Conservation (phyloP, 2,329 filamentous ascomycete species). For the Epichloe bromicola region DNA sequence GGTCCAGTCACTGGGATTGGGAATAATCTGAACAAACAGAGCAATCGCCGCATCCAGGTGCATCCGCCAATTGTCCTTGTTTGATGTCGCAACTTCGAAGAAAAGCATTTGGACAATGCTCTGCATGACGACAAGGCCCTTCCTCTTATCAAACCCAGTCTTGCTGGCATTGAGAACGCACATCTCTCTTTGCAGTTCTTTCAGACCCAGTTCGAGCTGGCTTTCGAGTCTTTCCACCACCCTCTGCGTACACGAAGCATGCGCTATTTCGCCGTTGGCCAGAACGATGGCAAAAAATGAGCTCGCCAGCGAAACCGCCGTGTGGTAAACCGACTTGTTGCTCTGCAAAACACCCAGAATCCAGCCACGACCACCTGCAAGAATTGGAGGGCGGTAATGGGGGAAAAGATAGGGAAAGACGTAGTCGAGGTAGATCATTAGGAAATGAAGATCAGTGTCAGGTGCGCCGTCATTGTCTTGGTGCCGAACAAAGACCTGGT, state of each 20-base stretch:
- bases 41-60: slow-evolving; percentile 37
- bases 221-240: slow-evolving; percentile 27
- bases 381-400: slow-evolving; percentile 43
- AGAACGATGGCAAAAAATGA: slow-evolving; percentile 40
- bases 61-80: slow-evolving; percentile 35
- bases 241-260: slow-evolving; percentile 21
- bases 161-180: slow-evolving; percentile 20
- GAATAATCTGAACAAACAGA: slow-evolving; percentile 34
- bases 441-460: slow-evolving; percentile 26
- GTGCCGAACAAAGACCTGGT: slow-evolving; percentile 13
- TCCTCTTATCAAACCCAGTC: slow-evolving; percentile 16
- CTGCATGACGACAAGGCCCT: slow-evolving; percentile 30
- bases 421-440: slow-evolving; percentile 49
- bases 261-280: slow-evolving; percentile 18
- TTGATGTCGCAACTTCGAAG: slow-evolving; percentile 34
- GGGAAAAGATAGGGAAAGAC: slow-evolving; percentile 51
- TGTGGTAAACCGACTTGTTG: slow-evolving; percentile 45
- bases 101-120: slow-evolving; percentile 40
- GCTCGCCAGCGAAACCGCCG: slow-evolving; percentile 39
- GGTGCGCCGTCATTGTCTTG: slow-evolving; percentile 11
- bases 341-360: slow-evolving; percentile 42
- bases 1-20: slow-evolving; percentile 23
- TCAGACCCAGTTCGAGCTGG: slow-evolving; percentile 31
- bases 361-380: slow-evolving; percentile 47
- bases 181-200: slow-evolving; percentile 31